Conservation (phyloP, 2,329 filamentous ascomycete species). For the Gaeumannomyces sp. region DNA sequence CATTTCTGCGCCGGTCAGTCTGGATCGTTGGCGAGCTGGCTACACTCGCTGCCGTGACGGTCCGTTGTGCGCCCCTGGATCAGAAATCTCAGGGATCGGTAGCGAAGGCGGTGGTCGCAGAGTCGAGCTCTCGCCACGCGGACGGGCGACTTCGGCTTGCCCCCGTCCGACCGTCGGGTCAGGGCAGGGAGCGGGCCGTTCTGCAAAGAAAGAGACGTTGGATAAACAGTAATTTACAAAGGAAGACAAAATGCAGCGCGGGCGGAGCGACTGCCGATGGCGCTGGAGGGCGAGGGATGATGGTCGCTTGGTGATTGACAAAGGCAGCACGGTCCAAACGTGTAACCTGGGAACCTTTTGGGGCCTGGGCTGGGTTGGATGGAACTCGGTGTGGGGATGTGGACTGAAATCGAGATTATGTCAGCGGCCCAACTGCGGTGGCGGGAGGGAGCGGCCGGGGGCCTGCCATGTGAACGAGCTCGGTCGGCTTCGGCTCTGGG, state of each 20-base stretch:
- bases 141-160: background rate
- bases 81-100: background rate
- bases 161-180: background rate
- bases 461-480: background rate
- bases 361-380: background rate
- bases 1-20: conserved; percentile 31
- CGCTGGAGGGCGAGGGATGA: background rate
- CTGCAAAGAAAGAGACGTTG: background rate
- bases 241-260: background rate
- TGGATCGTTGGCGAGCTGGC: background rate
- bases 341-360: background rate
- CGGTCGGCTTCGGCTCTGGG: background rate
- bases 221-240: background rate
- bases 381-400: background rate
- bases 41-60: background rate
- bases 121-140: background rate
- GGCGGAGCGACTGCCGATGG: background rate
- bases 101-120: background rate
- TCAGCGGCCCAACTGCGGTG: no score
- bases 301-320: background rate
- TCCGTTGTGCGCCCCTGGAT: background rate
- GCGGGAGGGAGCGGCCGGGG: no score
- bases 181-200: background rate
- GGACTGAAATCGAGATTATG: background rate
- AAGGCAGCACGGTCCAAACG: background rate